Base-by-base conservation (phyloP, 2,329 filamentous ascomycete genomes). In the Sphaerulina populicola region DNA sequence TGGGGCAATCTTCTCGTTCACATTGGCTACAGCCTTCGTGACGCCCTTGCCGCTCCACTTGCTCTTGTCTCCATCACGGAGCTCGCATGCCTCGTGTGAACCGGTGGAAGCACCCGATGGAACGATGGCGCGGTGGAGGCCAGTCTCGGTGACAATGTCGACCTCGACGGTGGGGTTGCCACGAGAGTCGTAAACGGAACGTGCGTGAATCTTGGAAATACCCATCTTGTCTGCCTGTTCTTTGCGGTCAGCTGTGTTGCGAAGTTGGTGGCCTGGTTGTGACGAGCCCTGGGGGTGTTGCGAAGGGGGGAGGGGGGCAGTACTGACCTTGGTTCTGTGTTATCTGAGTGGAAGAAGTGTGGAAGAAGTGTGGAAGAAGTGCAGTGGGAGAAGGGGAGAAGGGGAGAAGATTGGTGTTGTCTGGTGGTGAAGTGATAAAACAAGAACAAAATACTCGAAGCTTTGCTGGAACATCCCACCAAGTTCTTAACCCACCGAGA, bases 81-180 rank as follows among this genome's bases (percentile, higher is more conserved):
- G 72, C 65, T 76, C 74, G 66, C 72, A 75, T 46, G 74, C 74
- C 64, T 77, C 74, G 66, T 77, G 72, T 52, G 72, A 74, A 59
- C 74, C 89, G 67, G 90, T 96, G 66, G 91, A 96, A 68, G 91
- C 91, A 72, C 91, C 91, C 62, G 90, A 96, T 67, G 91, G 91
- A 59, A 97, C 91, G 71, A 96, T 96, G 71, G 91, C 90, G 70
- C 91, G 89, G 83, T 96, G 90, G 59, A 97, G 84, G 69, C 91
- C 91, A 66, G 86, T 94, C 78, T 94, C 88, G 65, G 90, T 96
- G 76, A 94, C 86, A 66, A 96, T 82, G 72, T 96, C 91, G 68
- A 97, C 91, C 81, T 97, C 91, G 69, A 96, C 91, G 71, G 93
- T 98, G 68, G 93, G 93, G 84, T 98, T 98, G 72, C 82, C 82